Percentiles rank a stretch among this genome's conserved stretches.
Conservation (phyloP, 2,329 filamentous ascomycete genomes). For the Alternaria burnsii region DNA sequence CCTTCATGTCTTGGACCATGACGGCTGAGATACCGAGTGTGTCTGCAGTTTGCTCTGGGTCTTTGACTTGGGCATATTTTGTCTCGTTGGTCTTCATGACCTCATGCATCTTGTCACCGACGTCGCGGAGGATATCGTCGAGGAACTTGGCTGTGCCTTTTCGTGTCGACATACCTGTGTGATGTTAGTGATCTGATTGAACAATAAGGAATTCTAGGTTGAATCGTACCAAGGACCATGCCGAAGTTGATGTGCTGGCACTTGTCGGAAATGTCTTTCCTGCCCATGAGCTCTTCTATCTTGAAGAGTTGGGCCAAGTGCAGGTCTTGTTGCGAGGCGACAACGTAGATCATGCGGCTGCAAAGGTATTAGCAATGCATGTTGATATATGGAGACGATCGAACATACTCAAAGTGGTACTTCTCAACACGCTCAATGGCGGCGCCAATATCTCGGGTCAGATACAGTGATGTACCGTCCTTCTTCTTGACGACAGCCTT, state of each 20-base stretch:
- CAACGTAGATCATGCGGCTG: conserved; percentile 71
- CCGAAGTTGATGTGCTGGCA: conserved; percentile 73
- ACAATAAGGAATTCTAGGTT: neutral
- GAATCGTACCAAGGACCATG: conserved; percentile 64
- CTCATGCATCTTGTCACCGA: conserved; percentile 96
- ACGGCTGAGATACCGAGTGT: conserved; percentile 91
- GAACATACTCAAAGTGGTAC: conserved; percentile 64
- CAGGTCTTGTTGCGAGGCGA: conserved; percentile 70
- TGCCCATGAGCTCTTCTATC: conserved; percentile 68
- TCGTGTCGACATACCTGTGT: conserved; percentile 64
- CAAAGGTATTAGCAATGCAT: neutral
- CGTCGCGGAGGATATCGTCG: conserved; percentile 62
- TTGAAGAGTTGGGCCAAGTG: conserved; percentile 72
- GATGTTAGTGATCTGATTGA: neutral
- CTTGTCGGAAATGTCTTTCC: conserved; percentile 65
- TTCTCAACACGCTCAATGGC: conserved; percentile 69
- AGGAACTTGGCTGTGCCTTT: conserved; percentile 66
- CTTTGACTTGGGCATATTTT: conserved; percentile 89
- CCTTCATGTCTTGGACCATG: conserved; percentile 98
- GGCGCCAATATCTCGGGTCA: conserved; percentile 74
- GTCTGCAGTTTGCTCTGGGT: conserved; percentile 84
- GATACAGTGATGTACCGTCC: conserved; percentile 72
- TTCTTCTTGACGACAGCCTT: conserved; percentile 72
- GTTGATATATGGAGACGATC: neutral
- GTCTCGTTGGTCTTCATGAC: conserved; percentile 90